phyloP scores from a whole-genome alignment of 331 rosid genomes.

The Telfairia occidentalis region DNA sequence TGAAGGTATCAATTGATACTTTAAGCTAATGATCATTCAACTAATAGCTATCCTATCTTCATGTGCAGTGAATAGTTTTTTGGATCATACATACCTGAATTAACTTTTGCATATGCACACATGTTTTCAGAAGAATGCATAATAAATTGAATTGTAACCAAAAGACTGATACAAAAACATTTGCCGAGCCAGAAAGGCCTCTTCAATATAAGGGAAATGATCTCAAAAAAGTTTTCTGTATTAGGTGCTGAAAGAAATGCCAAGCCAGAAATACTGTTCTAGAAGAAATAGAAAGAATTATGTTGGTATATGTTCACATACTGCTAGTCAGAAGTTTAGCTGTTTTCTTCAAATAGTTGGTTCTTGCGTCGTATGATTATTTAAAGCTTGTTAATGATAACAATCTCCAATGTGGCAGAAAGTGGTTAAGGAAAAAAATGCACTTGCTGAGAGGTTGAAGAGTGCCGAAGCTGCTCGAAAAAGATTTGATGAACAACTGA shows the following conservation, averaged over 20 bases:
- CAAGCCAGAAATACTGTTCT: no score
- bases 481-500: constrained; percentile 94
- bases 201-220: background rate
- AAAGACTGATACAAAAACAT: background rate
- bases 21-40: background rate
- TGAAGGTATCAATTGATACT: constrained; percentile 46
- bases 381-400: background rate
- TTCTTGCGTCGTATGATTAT: background rate
- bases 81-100: background rate
- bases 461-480: constrained; percentile 84
- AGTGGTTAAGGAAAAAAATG: constrained; percentile 89
- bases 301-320: background rate
- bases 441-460: constrained; percentile 86
- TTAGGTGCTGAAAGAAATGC: background rate
- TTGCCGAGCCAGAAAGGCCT: background rate
- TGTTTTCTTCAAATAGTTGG: background rate
- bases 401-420: constrained; percentile 41
- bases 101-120: background rate
- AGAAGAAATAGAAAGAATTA: background rate
- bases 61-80: background rate
- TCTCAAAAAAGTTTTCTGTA: background rate
- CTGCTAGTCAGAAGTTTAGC: background rate
- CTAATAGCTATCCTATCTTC: background rate
- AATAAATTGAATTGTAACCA: background rate
- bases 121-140: background rate